Percentiles rank a stretch among this genome's conserved stretches.
Evolutionary conservation across 1,284 basidiomycete species (phyloP).

Genomic region (Ganoderma leucocontextum): DNA sequence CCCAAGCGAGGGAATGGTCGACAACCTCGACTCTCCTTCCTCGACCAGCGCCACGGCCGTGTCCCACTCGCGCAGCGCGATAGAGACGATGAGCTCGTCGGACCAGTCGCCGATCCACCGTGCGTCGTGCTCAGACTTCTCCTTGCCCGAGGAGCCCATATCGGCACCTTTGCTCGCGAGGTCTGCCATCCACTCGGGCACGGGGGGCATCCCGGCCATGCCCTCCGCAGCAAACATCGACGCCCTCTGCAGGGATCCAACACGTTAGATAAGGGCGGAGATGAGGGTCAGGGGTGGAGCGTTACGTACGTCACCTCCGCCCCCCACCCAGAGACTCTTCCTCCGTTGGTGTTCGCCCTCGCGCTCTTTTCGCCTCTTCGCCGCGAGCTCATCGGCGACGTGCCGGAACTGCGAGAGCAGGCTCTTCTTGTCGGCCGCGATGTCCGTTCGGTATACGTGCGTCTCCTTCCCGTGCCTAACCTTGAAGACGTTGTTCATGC

Average conservation of each 20-base stretch:
- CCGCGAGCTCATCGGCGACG: constrained; percentile 90
- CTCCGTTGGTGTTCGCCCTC: constrained; percentile 91
- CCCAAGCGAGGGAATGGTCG: constrained; percentile 60
- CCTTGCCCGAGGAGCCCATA: constrained; percentile 63
- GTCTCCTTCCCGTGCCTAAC: constrained; percentile 93
- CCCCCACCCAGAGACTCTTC: constrained; percentile 77
- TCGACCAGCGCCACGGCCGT: constrained; percentile 87
- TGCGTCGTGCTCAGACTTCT: constrained; percentile 79
- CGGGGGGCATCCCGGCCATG: constrained; percentile 47
- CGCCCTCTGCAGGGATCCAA: constrained; percentile 33
- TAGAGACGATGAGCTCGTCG: constrained; percentile 91
- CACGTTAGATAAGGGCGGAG: neutral
- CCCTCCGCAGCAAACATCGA: constrained; percentile 37
- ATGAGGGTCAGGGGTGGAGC: constrained; percentile 2
- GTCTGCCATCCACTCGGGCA: constrained; percentile 78
- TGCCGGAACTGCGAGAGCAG: constrained; percentile 89
- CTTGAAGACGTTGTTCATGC: constrained; percentile 96
- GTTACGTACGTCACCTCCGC: constrained; percentile 56
- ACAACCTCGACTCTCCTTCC: constrained; percentile 75
- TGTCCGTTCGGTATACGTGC: constrained; percentile 90
- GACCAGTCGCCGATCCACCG: constrained; percentile 91
- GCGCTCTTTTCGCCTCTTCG: constrained; percentile 89
- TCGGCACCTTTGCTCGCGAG: constrained; percentile 62
- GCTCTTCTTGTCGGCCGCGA: constrained; percentile 84
- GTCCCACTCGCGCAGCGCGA: constrained; percentile 90